phyloP scores from a whole-genome alignment of 129 eudicot species.

The Lactuca sativa region DNA sequence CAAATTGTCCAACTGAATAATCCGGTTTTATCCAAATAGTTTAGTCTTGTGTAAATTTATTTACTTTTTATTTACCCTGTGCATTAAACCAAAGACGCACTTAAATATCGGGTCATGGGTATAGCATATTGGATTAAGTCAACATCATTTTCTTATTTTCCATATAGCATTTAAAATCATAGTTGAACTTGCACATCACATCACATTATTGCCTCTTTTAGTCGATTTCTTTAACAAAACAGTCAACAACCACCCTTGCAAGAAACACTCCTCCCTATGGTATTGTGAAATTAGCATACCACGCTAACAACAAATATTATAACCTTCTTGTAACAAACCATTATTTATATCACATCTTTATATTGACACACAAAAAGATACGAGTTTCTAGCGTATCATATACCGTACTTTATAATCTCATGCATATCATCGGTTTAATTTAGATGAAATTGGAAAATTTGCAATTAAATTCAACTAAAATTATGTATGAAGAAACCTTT shows the following conservation, averaged over 20 bases:
- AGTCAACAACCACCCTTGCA: slow-evolving; percentile 26
- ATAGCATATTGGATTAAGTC: slow-evolving; percentile 18
- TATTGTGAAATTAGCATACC: not conserved
- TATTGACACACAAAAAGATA: too few species aligned
- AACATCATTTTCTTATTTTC: slow-evolving; percentile 8
- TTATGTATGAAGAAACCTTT: not conserved
- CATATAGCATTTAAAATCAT: slow-evolving; percentile 9
- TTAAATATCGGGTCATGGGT: too few species aligned
- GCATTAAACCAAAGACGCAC: too few species aligned
- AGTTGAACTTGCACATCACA: slow-evolving; percentile 18
- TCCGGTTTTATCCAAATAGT: too few species aligned
- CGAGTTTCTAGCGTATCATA: too few species aligned
- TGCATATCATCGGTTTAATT: not conserved
- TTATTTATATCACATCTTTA: too few species aligned
- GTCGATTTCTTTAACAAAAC: slow-evolving; percentile 10
- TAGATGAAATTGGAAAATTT: slow-evolving; percentile 10
- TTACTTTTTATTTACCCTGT: too few species aligned
- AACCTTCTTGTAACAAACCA: too few species aligned
- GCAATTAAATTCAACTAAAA: not conserved
- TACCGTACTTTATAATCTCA: too few species aligned
- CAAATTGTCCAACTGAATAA: too few species aligned
- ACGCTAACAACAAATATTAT: not conserved
- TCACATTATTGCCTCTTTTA: not conserved
- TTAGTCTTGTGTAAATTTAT: too few species aligned
- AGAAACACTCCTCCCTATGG: slow-evolving; percentile 1